Conservation (phyloP, 1,284 basidiomycete species). For the Ustilago esculenta region DNA sequence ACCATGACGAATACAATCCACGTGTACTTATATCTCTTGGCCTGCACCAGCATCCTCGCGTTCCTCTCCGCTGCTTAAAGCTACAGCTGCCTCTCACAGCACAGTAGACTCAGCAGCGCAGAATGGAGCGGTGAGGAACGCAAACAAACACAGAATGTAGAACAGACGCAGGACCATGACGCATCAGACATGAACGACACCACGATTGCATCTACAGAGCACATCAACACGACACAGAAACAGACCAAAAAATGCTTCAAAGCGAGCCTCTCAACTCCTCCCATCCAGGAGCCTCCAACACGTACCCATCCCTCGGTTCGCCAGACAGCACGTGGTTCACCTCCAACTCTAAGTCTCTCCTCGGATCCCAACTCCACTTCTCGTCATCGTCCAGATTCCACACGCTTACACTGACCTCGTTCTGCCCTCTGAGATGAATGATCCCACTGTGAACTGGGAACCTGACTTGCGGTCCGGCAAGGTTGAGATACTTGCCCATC, state of each 20-base stretch:
- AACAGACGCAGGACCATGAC: too few species aligned
- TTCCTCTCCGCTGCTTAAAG: too few species aligned
- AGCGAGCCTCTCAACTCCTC: conserved; percentile 21
- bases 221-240: too few species aligned
- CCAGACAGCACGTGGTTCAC: conserved; percentile 32
- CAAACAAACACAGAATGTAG: too few species aligned
- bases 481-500: conserved; percentile 50
- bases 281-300: conserved; percentile 23
- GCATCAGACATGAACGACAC: too few species aligned
- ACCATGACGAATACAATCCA: conserved; percentile 5
- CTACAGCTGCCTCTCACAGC: too few species aligned
- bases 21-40: conserved; percentile 22
- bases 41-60: too few species aligned
- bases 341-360: conserved; percentile 14
- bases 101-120: too few species aligned
- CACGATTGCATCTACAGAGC: background rate
- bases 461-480: conserved; percentile 38
- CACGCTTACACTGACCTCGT: conserved; percentile 39
- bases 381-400: conserved; percentile 30
- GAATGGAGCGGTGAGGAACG: too few species aligned
- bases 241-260: background rate
- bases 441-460: conserved; percentile 48
- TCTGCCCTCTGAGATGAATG: conserved; percentile 29
- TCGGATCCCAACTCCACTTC: conserved; percentile 28
- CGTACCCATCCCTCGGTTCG: conserved; percentile 30